Percentiles rank a stretch among this genome's conserved stretches.
These are phyloP conservation scores for Globisporangium nunn DNA, from an alignment of 352 stramenopile species.

Conservation along the genomic window DNA sequence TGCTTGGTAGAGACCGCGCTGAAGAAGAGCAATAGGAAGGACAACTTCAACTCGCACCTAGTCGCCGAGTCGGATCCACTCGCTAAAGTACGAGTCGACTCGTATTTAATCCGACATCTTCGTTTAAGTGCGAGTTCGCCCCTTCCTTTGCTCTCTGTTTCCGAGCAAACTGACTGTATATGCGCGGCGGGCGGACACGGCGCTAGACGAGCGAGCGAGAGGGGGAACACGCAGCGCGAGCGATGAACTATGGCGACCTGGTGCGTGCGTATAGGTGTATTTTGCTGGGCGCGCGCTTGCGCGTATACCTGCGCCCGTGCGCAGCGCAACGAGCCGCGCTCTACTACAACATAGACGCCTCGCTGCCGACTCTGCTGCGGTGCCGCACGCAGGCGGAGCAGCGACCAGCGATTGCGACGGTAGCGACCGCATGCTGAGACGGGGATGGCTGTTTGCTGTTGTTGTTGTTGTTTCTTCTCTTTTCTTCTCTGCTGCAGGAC, in stretches of 20 bases:
- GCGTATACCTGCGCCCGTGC: not conserved
- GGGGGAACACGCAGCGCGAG: not conserved
- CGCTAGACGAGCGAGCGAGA: not conserved
- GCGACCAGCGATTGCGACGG: too few relatives aligned
- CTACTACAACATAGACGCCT: too few relatives aligned
- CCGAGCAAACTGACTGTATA: conserved; percentile 1
- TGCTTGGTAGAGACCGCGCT: too few relatives aligned
- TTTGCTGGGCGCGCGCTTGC: not conserved
- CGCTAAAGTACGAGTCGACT: too few relatives aligned
- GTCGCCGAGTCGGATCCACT: too few relatives aligned
- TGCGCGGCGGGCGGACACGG: conserved; percentile 5
- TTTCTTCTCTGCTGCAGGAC: conserved; percentile 2
- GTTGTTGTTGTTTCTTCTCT: not conserved
- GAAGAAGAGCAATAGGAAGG: too few relatives aligned
- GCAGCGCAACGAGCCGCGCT: too few relatives aligned
- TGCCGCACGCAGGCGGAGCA: not conserved
- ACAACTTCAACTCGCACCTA: too few relatives aligned
- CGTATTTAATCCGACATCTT: too few relatives aligned
- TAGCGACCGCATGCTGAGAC: not conserved
- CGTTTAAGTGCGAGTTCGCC: too few relatives aligned
- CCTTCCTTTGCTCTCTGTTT: too few relatives aligned
- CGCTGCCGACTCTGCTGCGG: not conserved
- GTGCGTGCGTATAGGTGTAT: not conserved
- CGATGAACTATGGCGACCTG: conserved; percentile 3
- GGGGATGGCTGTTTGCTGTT: not conserved